Evolutionary conservation across 768 basidiomycete species (phyloP).

Genomic region (Hortiboletus flavorubellus): DNA sequence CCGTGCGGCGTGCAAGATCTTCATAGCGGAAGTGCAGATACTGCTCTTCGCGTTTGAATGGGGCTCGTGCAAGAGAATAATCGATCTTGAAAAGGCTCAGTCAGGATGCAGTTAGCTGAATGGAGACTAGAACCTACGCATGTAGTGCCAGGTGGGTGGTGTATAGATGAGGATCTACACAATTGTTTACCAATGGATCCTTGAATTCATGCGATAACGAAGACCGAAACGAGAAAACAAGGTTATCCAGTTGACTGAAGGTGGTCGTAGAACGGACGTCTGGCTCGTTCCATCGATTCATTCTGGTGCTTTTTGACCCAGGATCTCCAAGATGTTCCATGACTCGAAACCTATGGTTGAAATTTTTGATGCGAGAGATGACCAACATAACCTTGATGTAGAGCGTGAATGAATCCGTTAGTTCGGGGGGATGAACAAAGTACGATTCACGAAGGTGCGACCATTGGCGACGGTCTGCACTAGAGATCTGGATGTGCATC

Average conservation of each 20-base stretch:
- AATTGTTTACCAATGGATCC: slow-evolving; percentile 49
- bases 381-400: slow-evolving; percentile 69
- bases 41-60: slow-evolving; percentile 58
- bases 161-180: slow-evolving; percentile 60
- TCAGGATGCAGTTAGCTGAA: slow-evolving; percentile 37
- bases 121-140: slow-evolving; percentile 26
- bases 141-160: slow-evolving; percentile 31
- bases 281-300: slow-evolving; percentile 38
- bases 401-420: slow-evolving; percentile 68
- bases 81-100: slow-evolving; percentile 42
- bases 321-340: slow-evolving; percentile 59
- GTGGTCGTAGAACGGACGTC: slow-evolving; percentile 60
- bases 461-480: slow-evolving; percentile 59
- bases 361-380: slow-evolving; percentile 58
- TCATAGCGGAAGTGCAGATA: slow-evolving; percentile 66
- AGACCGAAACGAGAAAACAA: slow-evolving; percentile 53
- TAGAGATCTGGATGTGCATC: slow-evolving; percentile 36
- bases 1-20: slow-evolving; percentile 64
- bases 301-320: slow-evolving; percentile 23
- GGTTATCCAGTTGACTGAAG: slow-evolving; percentile 60
- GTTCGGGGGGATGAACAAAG: slow-evolving; percentile 54
- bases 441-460: slow-evolving; percentile 60
- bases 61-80: slow-evolving; percentile 71
- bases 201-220: slow-evolving; percentile 56
- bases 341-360: slow-evolving; percentile 64